Evolutionary conservation across 208 protist species (phyloP).

Genomic region (Plasmodiophora brassicae): DNA sequence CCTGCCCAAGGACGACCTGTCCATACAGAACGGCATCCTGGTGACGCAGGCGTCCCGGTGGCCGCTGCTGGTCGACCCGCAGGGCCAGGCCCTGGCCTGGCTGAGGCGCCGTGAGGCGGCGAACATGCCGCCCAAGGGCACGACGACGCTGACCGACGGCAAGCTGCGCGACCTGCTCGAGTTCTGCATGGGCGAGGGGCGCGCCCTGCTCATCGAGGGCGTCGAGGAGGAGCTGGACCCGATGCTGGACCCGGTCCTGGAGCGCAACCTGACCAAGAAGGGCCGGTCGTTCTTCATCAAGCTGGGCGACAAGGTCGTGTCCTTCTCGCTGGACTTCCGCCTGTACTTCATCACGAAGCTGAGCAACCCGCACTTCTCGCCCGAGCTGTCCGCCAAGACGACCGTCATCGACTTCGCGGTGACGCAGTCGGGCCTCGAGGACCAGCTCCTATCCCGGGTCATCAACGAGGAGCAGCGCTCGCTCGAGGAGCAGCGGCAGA

Average conservation of each 20-base stretch:
- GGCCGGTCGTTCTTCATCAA: conserved; percentile 70
- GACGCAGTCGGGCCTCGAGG: conserved; percentile 78
- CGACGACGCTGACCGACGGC: conserved; percentile 77
- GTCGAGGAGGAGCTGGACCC: conserved; percentile 93
- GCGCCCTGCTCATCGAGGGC: conserved; percentile 86
- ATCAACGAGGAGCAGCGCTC: conserved; percentile 92
- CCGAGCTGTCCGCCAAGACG: conserved; percentile 93
- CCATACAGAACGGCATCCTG: conserved; percentile 97
- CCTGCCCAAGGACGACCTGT: conserved; percentile 94
- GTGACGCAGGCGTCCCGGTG: conserved; percentile 84
- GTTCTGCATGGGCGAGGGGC: conserved; percentile 78
- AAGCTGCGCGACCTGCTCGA: conserved; percentile 84
- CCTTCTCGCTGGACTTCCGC: conserved; percentile 55
- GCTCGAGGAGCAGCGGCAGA: conserved; percentile 88
- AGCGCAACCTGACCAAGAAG: conserved; percentile 81
- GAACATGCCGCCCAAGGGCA: conserved; percentile 31
- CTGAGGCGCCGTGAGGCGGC: conserved; percentile 70
- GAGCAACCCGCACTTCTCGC: conserved; percentile 93
- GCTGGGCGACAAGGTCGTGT: conserved; percentile 67
- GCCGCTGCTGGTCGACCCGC: conserved; percentile 95
- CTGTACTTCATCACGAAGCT: conserved; percentile 96
- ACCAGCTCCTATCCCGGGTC: conserved; percentile 78
- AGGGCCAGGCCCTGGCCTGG: conserved; percentile 93
- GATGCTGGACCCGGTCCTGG: conserved; percentile 92
- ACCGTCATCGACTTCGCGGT: conserved; percentile 98